These are phyloP conservation scores for Mycena crocata DNA, from an alignment of 768 basidiomycete genomes.

Conservation along the genomic window DNA sequence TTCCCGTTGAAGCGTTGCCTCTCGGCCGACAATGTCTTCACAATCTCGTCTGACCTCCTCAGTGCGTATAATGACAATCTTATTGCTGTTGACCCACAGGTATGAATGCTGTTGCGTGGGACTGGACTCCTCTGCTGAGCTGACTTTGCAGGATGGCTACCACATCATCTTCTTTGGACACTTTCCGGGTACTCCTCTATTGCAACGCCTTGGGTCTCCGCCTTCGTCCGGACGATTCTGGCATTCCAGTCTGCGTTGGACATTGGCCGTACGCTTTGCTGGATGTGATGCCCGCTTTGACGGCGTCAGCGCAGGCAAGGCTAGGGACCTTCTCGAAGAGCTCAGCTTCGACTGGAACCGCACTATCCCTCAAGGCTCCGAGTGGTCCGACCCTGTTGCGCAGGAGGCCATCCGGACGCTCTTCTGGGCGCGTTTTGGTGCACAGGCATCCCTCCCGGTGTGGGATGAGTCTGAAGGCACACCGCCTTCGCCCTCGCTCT, in stretches of 20 bases:
- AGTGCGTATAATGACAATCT: background rate
- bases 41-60: background rate
- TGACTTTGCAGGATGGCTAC: constrained; percentile 1
- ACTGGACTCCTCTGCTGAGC: no score
- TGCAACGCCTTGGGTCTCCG: no score
- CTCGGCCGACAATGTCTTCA: constrained; percentile 11
- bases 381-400: no score
- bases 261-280: constrained; percentile 17
- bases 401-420: no score
- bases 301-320: background rate
- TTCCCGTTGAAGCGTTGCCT: constrained; percentile 5
- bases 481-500: no score
- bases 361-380: no score
- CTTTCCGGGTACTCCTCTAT: background rate
- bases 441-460: no score
- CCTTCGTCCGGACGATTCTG: no score
- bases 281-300: constrained; percentile 7
- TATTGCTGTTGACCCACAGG: constrained; percentile 16
- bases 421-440: no score
- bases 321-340: constrained; percentile 3
- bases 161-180: background rate
- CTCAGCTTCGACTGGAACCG: background rate
- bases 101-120: background rate
- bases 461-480: no score
- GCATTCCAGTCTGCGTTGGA: constrained; percentile 13